Percentiles rank a stretch among this genome's conserved stretches.
Conservation (phyloP, 352 stramenopile species). For the Aphanomyces astaci region DNA sequence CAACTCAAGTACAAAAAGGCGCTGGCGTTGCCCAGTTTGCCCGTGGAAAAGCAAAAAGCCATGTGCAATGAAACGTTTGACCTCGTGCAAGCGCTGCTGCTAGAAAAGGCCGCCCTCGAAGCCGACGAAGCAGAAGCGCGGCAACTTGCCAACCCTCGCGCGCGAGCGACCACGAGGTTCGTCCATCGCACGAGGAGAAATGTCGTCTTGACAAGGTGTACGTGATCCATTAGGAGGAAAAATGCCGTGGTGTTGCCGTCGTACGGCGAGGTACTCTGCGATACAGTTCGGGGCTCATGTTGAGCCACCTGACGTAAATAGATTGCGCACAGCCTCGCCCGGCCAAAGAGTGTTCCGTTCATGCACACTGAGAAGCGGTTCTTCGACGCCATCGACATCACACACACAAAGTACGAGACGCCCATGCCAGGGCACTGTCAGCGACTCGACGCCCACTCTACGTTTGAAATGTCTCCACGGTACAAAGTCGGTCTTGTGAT, state of each 20-base stretch:
- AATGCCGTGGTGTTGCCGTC: neutral
- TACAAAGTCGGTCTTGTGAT: too few species aligned
- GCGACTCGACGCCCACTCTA: slow-evolving; percentile 6
- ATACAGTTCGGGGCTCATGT: neutral
- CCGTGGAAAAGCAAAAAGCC: slow-evolving; percentile 20
- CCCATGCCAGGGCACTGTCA: slow-evolving; percentile 14
- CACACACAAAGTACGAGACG: slow-evolving; percentile 20
- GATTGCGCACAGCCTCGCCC: neutral
- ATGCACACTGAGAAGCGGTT: slow-evolving; percentile 2
- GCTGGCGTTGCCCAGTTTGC: slow-evolving; percentile 2
- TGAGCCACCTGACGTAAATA: neutral
- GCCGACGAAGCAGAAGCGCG: neutral
- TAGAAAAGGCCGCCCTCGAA: slow-evolving; percentile 1
- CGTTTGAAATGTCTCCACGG: slow-evolving; percentile 8
- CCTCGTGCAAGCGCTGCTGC: neutral
- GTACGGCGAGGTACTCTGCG: neutral
- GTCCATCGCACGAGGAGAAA: too few species aligned
- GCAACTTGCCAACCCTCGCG: neutral
- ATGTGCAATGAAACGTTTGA: slow-evolving; percentile 3
- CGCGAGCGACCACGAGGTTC: too few species aligned
- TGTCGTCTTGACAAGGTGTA: too few species aligned
- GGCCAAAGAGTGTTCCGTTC: slow-evolving; percentile 7
- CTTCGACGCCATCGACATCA: slow-evolving; percentile 20
- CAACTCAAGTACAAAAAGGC: slow-evolving; percentile 16
- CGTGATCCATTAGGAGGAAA: too few species aligned